Base-by-base conservation (phyloP, 495 filamentous ascomycete genomes). In the Trichocladium antarcticum region DNA sequence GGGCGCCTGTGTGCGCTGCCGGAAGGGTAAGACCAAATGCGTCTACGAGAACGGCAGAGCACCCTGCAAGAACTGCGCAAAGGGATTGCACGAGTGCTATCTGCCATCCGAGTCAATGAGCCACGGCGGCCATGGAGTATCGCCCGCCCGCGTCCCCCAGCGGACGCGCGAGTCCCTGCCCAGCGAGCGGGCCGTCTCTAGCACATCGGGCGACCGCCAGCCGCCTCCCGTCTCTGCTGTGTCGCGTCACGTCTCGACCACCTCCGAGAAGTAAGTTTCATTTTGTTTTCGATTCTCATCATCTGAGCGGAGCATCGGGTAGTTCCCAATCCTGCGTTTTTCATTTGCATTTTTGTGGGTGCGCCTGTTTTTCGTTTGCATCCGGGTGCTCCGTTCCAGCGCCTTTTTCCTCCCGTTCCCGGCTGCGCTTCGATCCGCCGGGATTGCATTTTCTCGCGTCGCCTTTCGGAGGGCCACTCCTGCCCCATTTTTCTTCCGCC, bases 11-110 rank as follows among this genome's bases (percentile, higher is more conserved):
- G 71, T 74, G 48, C 69, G 72, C 57, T 75, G 72, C 61, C 72
- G 72, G 49, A 75, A 74, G 56, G 72, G 72, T 63, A 75, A 75
- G 55, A 75, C 72, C 15, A 74, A 74, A 36, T 75, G 72, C 42
- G 71, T 75, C 48, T 75, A 75, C 62, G 71, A 74, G 40, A 74
- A 69, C 53, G 72, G 72, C 39, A 53, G 69, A 34, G 69, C 72
- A 14, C 72, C 72, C 16, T 75, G 72, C 59, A 68, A 69, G 54
- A 75, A 75, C 58, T 75, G 72, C 55, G 68, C 72, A n/a, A 75
- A 75, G 54, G 72, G 72, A 44, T 63, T 74, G 64, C 72, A 75
- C 55, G 72, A 75, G 43, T 75, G 72, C 55, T 75, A 75, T 55
- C 60, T 75, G 3, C 72, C 72, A 16, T 74, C 70, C 10, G 72